Evolutionary conservation across 1,139 yeast genomes (phyloP).

Genomic region (Diutina neorugosa): DNA sequence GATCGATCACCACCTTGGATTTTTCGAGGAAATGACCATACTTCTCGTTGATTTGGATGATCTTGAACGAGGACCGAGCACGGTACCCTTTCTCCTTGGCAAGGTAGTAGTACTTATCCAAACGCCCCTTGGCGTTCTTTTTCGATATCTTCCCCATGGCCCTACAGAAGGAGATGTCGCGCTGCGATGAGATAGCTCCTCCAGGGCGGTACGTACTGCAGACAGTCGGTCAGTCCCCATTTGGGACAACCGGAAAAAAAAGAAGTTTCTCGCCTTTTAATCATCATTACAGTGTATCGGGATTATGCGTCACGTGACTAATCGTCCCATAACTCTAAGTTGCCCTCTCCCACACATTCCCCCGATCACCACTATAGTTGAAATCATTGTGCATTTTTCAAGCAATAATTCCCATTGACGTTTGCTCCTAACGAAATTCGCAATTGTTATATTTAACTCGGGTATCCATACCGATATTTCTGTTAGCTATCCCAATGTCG

Average conservation of each 20-base stretch:
- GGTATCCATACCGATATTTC: neutral
- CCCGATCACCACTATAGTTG: neutral
- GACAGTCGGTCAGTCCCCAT: neutral
- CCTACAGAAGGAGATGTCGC: neutral
- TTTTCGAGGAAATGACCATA: slow-evolving; percentile 90
- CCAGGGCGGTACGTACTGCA: neutral
- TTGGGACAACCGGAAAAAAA: too few species aligned
- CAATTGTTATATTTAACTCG: neutral
- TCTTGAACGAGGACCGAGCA: slow-evolving; percentile 97
- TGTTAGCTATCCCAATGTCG: neutral
- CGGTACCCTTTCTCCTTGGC: slow-evolving; percentile 98
- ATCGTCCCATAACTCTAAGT: neutral
- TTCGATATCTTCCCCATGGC: slow-evolving; percentile 86
- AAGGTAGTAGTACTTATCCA: slow-evolving; percentile 88
- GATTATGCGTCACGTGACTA: neutral
- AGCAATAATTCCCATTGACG: neutral
- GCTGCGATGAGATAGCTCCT: neutral
- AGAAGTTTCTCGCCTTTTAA: neutral
- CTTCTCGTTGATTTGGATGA: slow-evolving; percentile 90
- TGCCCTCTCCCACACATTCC: neutral
- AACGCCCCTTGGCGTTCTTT: slow-evolving; percentile 97
- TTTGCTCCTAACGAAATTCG: neutral
- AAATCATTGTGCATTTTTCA: neutral
- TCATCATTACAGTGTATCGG: too few species aligned
- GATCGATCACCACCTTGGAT: slow-evolving; percentile 94